Evolutionary conservation across 768 basidiomycete genomes (phyloP), one percentile per base, ranked within the genome.

Genomic region (Hygrocybe coccinea): DNA sequence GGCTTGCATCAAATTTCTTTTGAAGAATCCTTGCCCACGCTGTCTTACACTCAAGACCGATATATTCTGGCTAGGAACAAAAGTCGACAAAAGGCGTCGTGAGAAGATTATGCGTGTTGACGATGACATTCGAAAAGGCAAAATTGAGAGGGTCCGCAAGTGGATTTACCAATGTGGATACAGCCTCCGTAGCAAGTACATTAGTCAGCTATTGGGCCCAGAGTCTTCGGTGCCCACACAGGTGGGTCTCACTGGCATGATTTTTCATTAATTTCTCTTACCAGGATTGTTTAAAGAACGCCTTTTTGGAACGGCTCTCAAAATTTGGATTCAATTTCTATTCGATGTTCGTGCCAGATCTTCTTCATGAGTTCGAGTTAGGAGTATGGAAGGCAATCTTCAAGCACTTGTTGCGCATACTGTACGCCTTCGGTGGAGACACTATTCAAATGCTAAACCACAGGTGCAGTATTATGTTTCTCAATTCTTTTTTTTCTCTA

Each of bases 321-420:
- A 60, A 1, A 67, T 70, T 47, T 52, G 67, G 15, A 34, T 71
- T 56, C 70, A 71, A 19, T 46, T 58, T 68, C 69, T 50, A 58
- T 67, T 59, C 66, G 45, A 19, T 46, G 24, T 46, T 21, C 45
- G 21, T 46, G 11, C 19, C 24, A 12, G 24, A 46, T 46, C 45
- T 46, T 21, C 45, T 46, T 25, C 45, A 46, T 21, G 45, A 46
- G 21, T 19, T 46, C 21, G 45, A 70, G 49, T 60, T 69, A 2
- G 70, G 71, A 22, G 69, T 67, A 2, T 71, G 66, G 67, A 71
- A 69, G 45, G 53, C 62, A 0, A 9, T 70, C 0, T 62, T 71
- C 21, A 56, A 47, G 0, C 69, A 70, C 44, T 52, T 68, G 0
- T 43, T 70, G 2, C 65, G 67, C 3, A 59, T 68, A 7, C 49